Conservation (phyloP, 768 basidiomycete species). For the Pulveroboletus sp. region DNA sequence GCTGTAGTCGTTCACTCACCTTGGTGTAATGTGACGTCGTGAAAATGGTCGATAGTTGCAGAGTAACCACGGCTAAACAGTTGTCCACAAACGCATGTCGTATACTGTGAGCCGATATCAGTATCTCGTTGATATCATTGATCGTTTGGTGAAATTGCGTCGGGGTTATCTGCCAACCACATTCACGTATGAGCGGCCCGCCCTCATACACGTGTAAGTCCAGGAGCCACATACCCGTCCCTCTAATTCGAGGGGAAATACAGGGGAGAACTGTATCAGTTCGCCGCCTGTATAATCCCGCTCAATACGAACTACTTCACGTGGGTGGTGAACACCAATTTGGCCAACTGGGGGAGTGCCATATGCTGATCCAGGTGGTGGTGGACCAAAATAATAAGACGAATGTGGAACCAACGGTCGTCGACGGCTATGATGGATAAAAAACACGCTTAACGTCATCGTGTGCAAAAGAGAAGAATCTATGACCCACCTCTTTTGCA, state of each 20-base stretch:
- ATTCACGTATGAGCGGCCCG: background rate
- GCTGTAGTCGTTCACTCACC: constrained; percentile 38
- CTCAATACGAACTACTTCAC: constrained; percentile 90
- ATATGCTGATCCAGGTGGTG: constrained; percentile 72
- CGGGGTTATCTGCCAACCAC: constrained; percentile 68
- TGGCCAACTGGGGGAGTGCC: constrained; percentile 79
- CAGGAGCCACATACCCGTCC: constrained; percentile 64
- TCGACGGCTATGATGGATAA: constrained; percentile 24
- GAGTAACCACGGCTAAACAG: constrained; percentile 67
- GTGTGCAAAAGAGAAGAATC: background rate
- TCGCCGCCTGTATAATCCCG: constrained; percentile 92
- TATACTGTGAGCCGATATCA: constrained; percentile 85
- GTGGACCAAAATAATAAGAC: constrained; percentile 82
- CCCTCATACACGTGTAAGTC: background rate
- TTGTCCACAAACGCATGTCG: constrained; percentile 76
- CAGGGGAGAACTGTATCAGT: constrained; percentile 82
- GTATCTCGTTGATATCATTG: constrained; percentile 83
- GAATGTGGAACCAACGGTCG: constrained; percentile 69
- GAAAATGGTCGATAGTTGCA: constrained; percentile 77
- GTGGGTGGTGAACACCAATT: constrained; percentile 86
- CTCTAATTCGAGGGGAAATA: constrained; percentile 90
- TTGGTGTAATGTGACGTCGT: constrained; percentile 77
- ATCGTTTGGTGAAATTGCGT: constrained; percentile 88
- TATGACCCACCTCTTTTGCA: constrained; percentile 40
- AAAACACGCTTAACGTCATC: constrained; percentile 6